These are phyloP conservation scores for Chlorella sp. DNA, from an alignment of 139 green algal species.

Conservation along the genomic window DNA sequence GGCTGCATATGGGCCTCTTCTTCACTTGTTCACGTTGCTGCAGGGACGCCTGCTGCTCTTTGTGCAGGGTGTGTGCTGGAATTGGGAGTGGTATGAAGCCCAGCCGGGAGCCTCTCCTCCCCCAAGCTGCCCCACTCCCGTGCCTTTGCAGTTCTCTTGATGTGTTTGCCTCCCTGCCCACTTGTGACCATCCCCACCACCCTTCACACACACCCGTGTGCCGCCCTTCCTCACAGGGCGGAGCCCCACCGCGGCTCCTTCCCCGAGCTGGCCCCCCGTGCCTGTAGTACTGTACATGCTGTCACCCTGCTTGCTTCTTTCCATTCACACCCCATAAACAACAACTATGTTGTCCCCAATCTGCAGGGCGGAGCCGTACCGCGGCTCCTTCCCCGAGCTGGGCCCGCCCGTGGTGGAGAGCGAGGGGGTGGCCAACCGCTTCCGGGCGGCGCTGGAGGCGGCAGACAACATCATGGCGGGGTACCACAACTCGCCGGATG, in stretches of 20 bases:
- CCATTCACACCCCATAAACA: too few species aligned
- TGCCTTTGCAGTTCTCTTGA: not conserved
- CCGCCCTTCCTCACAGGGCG: slow-evolving; percentile 26
- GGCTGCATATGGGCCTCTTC: too few species aligned
- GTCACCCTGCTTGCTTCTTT: too few species aligned
- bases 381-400: slow-evolving; percentile 75
- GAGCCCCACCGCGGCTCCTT: slow-evolving; percentile 69
- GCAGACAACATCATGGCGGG: slow-evolving; percentile 76
- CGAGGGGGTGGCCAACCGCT: slow-evolving; percentile 62
- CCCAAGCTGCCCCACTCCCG: too few species aligned
- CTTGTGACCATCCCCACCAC: not conserved
- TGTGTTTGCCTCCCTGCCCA: not conserved
- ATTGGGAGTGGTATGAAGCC: too few species aligned
- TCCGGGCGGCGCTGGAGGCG: slow-evolving; percentile 59
- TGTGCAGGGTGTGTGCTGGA: too few species aligned
- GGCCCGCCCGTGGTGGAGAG: slow-evolving; percentile 72
- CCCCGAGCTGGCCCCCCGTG: slow-evolving; percentile 79
- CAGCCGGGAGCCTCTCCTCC: too few species aligned
- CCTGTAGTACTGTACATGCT: too few species aligned
- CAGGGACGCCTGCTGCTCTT: too few species aligned
- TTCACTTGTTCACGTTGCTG: too few species aligned
- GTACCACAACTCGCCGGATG: slow-evolving; percentile 65
- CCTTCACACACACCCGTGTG: not conserved
- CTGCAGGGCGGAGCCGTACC: slow-evolving; percentile 63
- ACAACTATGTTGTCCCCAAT: too few species aligned